Evolutionary conservation across 441 rosid genomes (phyloP).

Genomic region (Flueggea neowawraea): DNA sequence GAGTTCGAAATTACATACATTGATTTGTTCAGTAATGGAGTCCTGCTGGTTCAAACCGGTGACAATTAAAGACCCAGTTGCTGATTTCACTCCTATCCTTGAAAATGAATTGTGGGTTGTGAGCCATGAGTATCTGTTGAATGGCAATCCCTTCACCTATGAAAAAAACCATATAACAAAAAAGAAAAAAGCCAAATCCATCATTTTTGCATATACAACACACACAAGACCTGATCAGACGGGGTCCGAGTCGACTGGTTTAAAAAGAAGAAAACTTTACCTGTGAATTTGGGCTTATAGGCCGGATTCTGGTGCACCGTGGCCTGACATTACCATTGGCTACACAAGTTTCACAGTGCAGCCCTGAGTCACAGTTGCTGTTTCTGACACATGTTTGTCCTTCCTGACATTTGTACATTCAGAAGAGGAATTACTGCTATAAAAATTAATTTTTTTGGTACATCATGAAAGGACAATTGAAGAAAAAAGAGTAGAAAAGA

Average conservation of each 20-base stretch:
- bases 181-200: conserved; percentile 4
- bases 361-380: conserved; percentile 61
- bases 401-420: conserved; percentile 27
- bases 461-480: no score
- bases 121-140: conserved; percentile 78
- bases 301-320: conserved; percentile 69
- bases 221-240: no score
- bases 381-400: conserved; percentile 64
- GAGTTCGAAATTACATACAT: conserved; percentile 27
- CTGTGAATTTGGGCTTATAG: conserved; percentile 68
- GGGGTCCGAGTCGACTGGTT: background rate
- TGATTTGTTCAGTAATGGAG: conserved; percentile 72
- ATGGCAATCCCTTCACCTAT: conserved; percentile 83
- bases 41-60: conserved; percentile 79
- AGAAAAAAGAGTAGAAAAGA: background rate
- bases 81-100: conserved; percentile 42
- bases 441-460: background rate
- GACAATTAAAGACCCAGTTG: conserved; percentile 43
- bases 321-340: conserved; percentile 61
- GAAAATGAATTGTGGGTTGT: conserved; percentile 89
- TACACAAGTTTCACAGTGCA: conserved; percentile 73
- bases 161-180: conserved; percentile 13
- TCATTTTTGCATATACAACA: background rate
- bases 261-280: conserved; percentile 19
- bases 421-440: background rate